These are phyloP conservation scores for Exophiala sideris DNA, from an alignment of 2,329 filamentous ascomycete species.

Conservation along the genomic window DNA sequence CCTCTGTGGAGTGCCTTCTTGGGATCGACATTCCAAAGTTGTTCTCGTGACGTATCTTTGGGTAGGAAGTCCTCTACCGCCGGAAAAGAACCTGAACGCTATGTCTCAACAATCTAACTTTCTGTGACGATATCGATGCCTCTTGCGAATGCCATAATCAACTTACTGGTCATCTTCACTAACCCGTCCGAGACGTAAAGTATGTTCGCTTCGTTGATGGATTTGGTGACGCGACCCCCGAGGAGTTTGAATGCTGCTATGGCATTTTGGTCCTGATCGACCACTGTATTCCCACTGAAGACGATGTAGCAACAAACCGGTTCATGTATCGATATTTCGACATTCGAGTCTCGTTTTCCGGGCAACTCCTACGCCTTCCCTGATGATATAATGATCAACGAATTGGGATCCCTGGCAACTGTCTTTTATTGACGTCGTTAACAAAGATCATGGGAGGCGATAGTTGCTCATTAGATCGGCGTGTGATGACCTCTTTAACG, in stretches of 20 bases:
- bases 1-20: slow-evolving; percentile 30
- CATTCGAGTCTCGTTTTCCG: no score
- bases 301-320: slow-evolving; percentile 27
- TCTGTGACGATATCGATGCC: slow-evolving; percentile 48
- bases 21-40: slow-evolving; percentile 39
- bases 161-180: slow-evolving; percentile 44
- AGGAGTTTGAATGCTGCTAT: slow-evolving; percentile 13
- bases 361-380: no score
- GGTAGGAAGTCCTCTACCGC: slow-evolving; percentile 35
- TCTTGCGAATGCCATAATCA: slow-evolving; percentile 42
- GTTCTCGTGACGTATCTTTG: slow-evolving; percentile 33
- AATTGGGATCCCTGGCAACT: no score
- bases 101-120: slow-evolving; percentile 43
- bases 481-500: no score
- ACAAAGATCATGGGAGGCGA: no score
- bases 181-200: slow-evolving; percentile 37
- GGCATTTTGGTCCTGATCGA: slow-evolving; percentile 10
- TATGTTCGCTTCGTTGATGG: slow-evolving; percentile 22
- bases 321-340: no score
- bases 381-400: no score
- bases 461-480: no score
- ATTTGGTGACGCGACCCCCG: slow-evolving; percentile 11
- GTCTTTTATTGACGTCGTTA: no score
- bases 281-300: slow-evolving; percentile 12
- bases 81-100: slow-evolving; percentile 36